phyloP scores from a whole-genome alignment of 2,329 filamentous ascomycete species.

The Endoconidiophora laricicola region DNA sequence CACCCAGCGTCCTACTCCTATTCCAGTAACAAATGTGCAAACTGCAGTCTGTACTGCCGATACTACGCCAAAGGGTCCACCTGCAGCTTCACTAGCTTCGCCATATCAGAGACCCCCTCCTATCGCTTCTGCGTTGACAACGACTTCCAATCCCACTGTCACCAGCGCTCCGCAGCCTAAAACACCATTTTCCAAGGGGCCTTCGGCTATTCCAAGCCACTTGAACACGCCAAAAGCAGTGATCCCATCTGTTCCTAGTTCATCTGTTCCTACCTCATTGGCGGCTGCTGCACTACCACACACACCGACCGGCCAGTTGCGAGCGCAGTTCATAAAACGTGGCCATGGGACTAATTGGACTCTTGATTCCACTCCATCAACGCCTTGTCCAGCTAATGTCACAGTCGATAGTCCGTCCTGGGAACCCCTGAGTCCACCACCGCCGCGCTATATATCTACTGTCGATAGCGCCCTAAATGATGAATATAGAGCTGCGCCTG shows the following conservation, averaged over 20 bases:
- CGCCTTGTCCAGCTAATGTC: constrained; percentile 26
- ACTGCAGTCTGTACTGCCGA: background rate
- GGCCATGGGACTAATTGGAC: constrained; percentile 42
- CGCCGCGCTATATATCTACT: background rate
- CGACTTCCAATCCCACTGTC: background rate
- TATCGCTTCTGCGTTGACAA: background rate
- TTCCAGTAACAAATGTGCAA: background rate
- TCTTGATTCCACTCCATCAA: constrained; percentile 38
- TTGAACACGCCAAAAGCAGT: constrained; percentile 2
- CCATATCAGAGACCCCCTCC: background rate
- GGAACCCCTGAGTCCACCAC: constrained; percentile 30
- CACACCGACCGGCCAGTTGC: constrained; percentile 5
- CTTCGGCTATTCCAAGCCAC: constrained; percentile 6
- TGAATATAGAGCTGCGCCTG: constrained; percentile 19
- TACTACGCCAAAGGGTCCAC: background rate
- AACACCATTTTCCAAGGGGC: constrained; percentile 7
- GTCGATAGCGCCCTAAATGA: constrained; percentile 18
- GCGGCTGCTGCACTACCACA: background rate
- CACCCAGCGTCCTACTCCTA: background rate
- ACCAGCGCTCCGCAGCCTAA: constrained; percentile 2
- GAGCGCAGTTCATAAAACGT: constrained; percentile 17
- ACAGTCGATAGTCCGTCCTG: constrained; percentile 35
- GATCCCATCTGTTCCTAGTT: background rate
- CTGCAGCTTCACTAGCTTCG: background rate
- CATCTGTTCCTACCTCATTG: background rate